phyloP scores from a whole-genome alignment of 176 grass and related monocot species.

The Neostapfia colusana region DNA sequence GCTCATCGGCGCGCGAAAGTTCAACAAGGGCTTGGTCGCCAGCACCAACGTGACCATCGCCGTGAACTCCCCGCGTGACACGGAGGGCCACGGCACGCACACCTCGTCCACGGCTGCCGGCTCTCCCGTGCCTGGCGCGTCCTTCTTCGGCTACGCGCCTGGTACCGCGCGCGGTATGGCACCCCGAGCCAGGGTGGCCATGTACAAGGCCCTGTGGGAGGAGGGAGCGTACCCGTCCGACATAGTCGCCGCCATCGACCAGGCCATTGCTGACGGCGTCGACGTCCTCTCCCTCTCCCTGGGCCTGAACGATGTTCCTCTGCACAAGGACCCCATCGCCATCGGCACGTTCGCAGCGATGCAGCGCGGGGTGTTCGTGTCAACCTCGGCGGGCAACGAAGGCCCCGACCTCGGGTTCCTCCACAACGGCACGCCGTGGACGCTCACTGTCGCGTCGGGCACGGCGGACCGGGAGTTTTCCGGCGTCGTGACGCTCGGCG shows the following conservation, averaged over 20 bases:
- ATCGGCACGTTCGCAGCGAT: conserved; percentile 71
- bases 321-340: conserved; percentile 59
- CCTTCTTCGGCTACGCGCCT: conserved; percentile 61
- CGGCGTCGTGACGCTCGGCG: conserved; percentile 48
- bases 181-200: conserved; percentile 59
- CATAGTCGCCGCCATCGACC: conserved; percentile 70
- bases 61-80: conserved; percentile 64
- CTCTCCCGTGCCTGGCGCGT: conserved; percentile 30
- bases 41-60: conserved; percentile 42
- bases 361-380: conserved; percentile 67
- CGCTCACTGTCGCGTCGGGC: conserved; percentile 57
- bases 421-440: conserved; percentile 77
- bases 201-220: conserved; percentile 76
- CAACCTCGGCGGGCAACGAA: conserved; percentile 65
- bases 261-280: conserved; percentile 77
- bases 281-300: conserved; percentile 79
- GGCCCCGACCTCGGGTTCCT: conserved; percentile 57
- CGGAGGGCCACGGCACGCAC: conserved; percentile 77
- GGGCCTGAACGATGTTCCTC: conserved; percentile 12
- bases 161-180: conserved; percentile 71
- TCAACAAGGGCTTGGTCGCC: conserved; percentile 60
- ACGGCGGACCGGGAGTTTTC: conserved; percentile 51
- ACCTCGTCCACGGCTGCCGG: conserved; percentile 76
- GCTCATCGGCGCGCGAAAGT: conserved; percentile 75
- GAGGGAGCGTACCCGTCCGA: conserved; percentile 54